Evolutionary conservation across 2,329 filamentous ascomycete species (phyloP), one percentile per base, ranked within the genome.

Genomic region (Neopestalotiopsis sp.): DNA sequence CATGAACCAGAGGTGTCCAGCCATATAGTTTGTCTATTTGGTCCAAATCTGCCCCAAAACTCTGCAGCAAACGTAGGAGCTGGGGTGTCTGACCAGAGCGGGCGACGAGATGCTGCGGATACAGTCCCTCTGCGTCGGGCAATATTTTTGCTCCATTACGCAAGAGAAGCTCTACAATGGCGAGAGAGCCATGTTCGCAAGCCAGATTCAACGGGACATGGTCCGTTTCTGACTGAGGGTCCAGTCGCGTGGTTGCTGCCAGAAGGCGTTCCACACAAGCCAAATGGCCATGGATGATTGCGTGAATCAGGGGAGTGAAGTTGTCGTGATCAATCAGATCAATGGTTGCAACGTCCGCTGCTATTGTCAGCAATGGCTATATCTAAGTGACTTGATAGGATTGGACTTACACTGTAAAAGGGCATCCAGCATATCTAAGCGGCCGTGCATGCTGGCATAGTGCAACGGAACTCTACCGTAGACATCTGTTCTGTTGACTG

Each of bases 1-100:
- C 95, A 79, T 99, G 95, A 68, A 99, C 96, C 5, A 99, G 85
- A 0, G 96, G 95, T 2, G 96, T 98, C 96, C 96, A 99, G 70
- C 95, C 94, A 75, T 98, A 98, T 17, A 99, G 86, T 81, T 97
- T 98, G 80, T 99, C 96, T 40, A 94, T 87, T 79, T 98, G 95
- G 76, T 99, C 90, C 58, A 99, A 86, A 78, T 99, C 91, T 28
- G 94, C 95, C 1, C 95, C 95, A 76, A 96, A 95, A 65, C 92
- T 87, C 78, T 94, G 92, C 13, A 99, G 85, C 53, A 98, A 85
- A 14, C 95, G 83, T 12, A 98, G 85, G 34, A 98, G 87, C 67
- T 93, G 87, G 1, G 94, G 92, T 0, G 90, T 92, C 76, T 95
- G 91, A 2, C 94, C 94, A 38, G 95, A 96, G 67, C 96, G 89